Evolutionary conservation across 2,329 filamentous ascomycete genomes (phyloP), one percentile per base, ranked within the genome.

Genomic region (Xylariaceae sp.): DNA sequence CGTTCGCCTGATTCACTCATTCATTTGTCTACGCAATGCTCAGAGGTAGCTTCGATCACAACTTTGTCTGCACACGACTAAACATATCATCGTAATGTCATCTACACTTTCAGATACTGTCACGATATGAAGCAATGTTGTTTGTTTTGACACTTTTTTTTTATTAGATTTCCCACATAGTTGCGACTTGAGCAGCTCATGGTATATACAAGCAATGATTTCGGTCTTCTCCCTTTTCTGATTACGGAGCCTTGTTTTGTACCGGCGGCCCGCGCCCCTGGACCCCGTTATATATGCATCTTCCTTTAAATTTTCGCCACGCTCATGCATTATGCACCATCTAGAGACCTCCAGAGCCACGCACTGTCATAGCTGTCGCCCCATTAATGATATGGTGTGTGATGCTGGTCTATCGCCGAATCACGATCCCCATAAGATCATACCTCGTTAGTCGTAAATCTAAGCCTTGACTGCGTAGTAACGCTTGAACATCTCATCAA

Each of bases 401-500:
- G 59, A 63, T 66, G 61, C 65, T 59, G 55, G 63, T 68, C 65
- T 70, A 70, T 67, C 51, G 56, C 30, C 55, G 53, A 68, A 68
- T 57, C 60, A 63, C 62, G 57, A 64, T 59, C 65, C 51, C 55
- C 57, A 62, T 51, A 58, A 56, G 56, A 62, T 63, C 62, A 60
- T 65, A 51, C 48, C 60, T 64, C 58, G 11, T 64, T 56, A 57
- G 50, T 58, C 30, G 47, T 62, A 57, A 64, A 61, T 66, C 56
- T 83, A 92, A 74, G 82, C 86, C 82, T 92, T 89, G 78, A 92
- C 73, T 58, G 81, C 77, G 76, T 94, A 94, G 73, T 83, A 83
- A 70, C 90, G 85, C 79, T 88, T 87, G 86, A 90, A 94, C 88
- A 91, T 91, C 69, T 90, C 88, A 71, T 94, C 89, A 52, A 94